Evolutionary conservation across 139 green algal genomes (phyloP), one percentile per base, ranked within the genome.

Genomic region (Micractinium conductrix): DNA sequence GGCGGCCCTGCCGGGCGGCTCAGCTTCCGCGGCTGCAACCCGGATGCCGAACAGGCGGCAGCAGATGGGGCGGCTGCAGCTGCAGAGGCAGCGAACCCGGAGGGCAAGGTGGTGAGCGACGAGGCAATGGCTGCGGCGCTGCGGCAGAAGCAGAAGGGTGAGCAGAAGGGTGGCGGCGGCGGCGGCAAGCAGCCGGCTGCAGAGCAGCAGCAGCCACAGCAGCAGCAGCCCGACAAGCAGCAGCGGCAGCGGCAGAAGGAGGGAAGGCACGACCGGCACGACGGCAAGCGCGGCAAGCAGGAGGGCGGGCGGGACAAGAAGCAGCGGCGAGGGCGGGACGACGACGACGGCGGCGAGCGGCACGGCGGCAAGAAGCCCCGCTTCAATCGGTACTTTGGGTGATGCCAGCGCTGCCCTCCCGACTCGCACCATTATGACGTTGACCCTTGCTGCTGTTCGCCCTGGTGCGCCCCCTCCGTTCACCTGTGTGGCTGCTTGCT

Each of bases 91-190:
- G 50, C n/a, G 2, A 60, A 72, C 30, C 37, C 50, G 3, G 69
- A 28, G 0, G 80, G 80, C 26, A 79, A 73, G 80, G 53, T 42
- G 26, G 42, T 85, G 21, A 71, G 69, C 14, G 80, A 85, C 65
- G 80, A 80, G 35, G 80, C 37, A 8, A 79, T 85, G 80, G 80
- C 80, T 21, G 50, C 80, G 0, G 19, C 33, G 33, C 78, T 83
- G 73, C 44, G 28, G 24, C 71, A 22, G 73, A 17, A 45, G 1
- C 69, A 35, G 35, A 48, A 81, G 37, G n/a, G 30, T 16, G 28
- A 35, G 35, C 53, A 62, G 53, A 19, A 62, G 53, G 53, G 53
- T 21, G 10, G 8, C 53, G 38, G 26, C 21, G 53, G 53, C 53
- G 10, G 8, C 53, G 38, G 26, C 21, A 38, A 71, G 26, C 76